Conservation (phyloP, 73 alveolate genomes). For the Paramecium biaurelia region DNA sequence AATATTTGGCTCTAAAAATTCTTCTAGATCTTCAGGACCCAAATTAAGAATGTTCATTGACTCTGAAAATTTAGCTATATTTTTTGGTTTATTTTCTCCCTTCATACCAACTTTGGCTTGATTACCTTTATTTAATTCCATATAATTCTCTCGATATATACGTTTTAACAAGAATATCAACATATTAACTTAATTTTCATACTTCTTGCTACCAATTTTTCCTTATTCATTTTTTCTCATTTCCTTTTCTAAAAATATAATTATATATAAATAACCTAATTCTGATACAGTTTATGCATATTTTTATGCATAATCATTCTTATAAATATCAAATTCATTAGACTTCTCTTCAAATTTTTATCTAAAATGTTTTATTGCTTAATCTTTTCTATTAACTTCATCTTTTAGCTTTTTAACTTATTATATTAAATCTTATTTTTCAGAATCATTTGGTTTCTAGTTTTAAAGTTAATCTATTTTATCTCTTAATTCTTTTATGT, state of each 20-base stretch:
- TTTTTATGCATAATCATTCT: background rate
- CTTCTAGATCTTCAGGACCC: constrained; percentile 47
- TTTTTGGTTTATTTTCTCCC: background rate
- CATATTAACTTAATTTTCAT: constrained; percentile 9
- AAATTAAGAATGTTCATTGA: constrained; percentile 25
- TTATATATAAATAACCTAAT: background rate
- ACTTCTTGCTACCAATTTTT: constrained; percentile 2
- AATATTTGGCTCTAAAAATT: constrained; percentile 21
- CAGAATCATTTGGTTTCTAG: constrained; percentile 27
- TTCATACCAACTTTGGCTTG: background rate
- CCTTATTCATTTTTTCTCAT: constrained; percentile 26
- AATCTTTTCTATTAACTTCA: constrained; percentile 24
- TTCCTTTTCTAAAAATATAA: constrained; percentile 34
- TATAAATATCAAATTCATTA: background rate
- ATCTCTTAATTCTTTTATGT: constrained; percentile 4
- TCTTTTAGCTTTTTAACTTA: constrained; percentile 9
- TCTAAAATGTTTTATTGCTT: constrained; percentile 17
- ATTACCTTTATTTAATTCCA: background rate
- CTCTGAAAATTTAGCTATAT: constrained; percentile 27
- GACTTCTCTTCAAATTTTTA: constrained; percentile 33
- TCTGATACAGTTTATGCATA: constrained; percentile 32
- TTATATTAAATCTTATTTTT: background rate
- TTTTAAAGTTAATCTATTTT: background rate
- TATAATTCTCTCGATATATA: constrained; percentile 19
- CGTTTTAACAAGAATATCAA: background rate